Percentiles rank a stretch among this genome's conserved stretches.
Conservation (phyloP, 495 filamentous ascomycete species). For the Xylaria longipes region DNA sequence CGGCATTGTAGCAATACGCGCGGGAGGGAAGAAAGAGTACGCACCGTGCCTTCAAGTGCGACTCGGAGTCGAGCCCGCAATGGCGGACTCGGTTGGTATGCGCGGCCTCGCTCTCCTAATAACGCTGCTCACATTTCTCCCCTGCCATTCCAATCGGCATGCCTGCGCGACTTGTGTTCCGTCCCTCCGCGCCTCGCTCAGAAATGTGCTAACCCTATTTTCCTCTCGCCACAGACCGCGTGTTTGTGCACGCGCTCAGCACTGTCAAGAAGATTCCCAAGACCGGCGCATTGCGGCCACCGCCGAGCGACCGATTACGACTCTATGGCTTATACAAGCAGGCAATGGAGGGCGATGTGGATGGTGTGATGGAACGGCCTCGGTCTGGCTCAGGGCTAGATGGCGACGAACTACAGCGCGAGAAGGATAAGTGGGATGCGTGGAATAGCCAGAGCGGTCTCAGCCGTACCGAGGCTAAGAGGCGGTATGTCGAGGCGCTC, state of each 20-base stretch:
- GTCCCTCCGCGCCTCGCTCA: background rate
- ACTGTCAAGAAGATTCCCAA: slow-evolving; percentile 97
- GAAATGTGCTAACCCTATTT: slow-evolving; percentile 25
- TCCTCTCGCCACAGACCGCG: slow-evolving; percentile 69
- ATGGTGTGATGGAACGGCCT: slow-evolving; percentile 88
- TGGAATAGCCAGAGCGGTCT: slow-evolving; percentile 87
- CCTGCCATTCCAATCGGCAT: slow-evolving; percentile 17
- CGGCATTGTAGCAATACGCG: background rate
- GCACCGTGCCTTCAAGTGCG: slow-evolving; percentile 2
- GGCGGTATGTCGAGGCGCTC: slow-evolving; percentile 87
- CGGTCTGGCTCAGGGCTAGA: slow-evolving; percentile 48
- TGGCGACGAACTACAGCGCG: slow-evolving; percentile 56
- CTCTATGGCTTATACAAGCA: slow-evolving; percentile 99
- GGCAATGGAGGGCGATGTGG: slow-evolving; percentile 97
- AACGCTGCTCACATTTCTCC: background rate
- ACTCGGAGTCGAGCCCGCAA: slow-evolving; percentile 32
- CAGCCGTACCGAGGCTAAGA: slow-evolving; percentile 90
- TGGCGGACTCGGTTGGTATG: slow-evolving; percentile 61
- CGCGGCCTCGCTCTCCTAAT: slow-evolving; percentile 18
- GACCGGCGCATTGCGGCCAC: slow-evolving; percentile 86
- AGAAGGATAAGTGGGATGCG: slow-evolving; percentile 80
- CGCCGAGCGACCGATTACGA: slow-evolving; percentile 80
- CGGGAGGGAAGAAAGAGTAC: background rate
- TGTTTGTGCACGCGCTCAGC: slow-evolving; percentile 98
- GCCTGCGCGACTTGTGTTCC: background rate